These are phyloP conservation scores for Scutellaria barbata DNA, from an alignment of 257 asterid genomes.

Conservation along the genomic window DNA sequence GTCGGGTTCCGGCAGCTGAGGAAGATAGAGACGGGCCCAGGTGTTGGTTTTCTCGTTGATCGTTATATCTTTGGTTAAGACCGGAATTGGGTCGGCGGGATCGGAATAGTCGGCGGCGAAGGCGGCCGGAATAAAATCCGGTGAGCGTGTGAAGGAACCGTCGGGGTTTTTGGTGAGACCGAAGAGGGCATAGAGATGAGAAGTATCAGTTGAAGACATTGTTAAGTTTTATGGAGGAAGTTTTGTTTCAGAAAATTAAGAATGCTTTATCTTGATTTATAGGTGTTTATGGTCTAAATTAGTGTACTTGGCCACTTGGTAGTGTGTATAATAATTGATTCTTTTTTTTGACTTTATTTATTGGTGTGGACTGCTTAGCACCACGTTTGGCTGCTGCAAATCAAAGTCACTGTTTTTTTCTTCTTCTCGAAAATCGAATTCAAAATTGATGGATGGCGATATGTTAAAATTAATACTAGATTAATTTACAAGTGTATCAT, in stretches of 20 bases:
- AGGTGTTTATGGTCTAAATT: too few relatives aligned
- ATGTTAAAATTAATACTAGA: too few relatives aligned
- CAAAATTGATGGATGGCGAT: too few relatives aligned
- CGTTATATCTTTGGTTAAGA: neutral
- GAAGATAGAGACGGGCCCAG: conserved; percentile 25
- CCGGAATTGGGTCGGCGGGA: neutral
- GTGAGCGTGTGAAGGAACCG: conserved; percentile 18
- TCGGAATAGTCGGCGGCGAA: neutral
- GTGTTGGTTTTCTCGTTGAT: neutral
- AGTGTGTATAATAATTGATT: too few relatives aligned
- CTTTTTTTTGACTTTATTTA: too few relatives aligned
- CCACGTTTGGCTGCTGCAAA: too few relatives aligned
- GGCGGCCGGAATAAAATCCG: neutral
- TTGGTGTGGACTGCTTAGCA: too few relatives aligned
- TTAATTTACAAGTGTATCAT: too few relatives aligned
- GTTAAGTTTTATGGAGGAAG: neutral
- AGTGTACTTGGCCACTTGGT: too few relatives aligned
- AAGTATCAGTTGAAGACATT: neutral
- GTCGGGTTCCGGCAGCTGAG: neutral
- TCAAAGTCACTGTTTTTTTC: too few relatives aligned
- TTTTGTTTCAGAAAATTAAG: neutral
- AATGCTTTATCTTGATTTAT: neutral
- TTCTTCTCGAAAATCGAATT: too few relatives aligned
- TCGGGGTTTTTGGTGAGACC: conserved; percentile 24
- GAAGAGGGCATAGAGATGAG: neutral